A percentile compares a stretch with the other conserved stretches of the same genome.
Conservation (phyloP, 306 rosid genomes). For the Cucurbita maxima region DNA sequence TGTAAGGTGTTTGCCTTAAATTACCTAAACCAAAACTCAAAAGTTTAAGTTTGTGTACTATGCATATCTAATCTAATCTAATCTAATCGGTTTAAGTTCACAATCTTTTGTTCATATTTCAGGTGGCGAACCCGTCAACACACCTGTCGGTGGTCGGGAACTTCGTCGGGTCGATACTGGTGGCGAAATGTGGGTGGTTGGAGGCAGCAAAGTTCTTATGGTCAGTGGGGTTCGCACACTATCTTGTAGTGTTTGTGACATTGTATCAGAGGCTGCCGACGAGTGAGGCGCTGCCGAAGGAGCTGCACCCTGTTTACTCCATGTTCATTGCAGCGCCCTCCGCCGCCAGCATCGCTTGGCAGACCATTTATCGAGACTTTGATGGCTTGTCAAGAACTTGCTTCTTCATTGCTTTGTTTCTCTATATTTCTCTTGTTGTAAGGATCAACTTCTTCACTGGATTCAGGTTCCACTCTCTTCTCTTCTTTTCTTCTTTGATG, state of each 20-base stretch:
- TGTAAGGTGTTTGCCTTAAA: conserved; percentile 38
- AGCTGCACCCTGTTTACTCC: conserved; percentile 79
- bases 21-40: too few relatives aligned
- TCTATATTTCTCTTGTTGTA: conserved; percentile 48
- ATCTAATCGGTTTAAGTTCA: too few relatives aligned
- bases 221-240: conserved; percentile 83
- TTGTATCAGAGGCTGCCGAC: conserved; percentile 81
- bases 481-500: too few relatives aligned
- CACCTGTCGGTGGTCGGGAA: conserved; percentile 76
- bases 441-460: conserved; percentile 75
- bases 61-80: not conserved
- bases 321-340: conserved; percentile 89
- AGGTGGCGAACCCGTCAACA: conserved; percentile 69
- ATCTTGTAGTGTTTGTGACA: conserved; percentile 69
- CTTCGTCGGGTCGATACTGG: conserved; percentile 76
- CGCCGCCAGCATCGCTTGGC: conserved; percentile 73
- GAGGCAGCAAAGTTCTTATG: conserved; percentile 79
- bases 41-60: not conserved
- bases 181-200: conserved; percentile 60
- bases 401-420: conserved; percentile 76
- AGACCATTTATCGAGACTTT: conserved; percentile 43
- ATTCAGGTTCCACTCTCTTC: conserved; percentile 31
- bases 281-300: conserved; percentile 70
- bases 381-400: conserved; percentile 61
- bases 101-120: not conserved